Conservation (phyloP, 2,329 filamentous ascomycete genomes). For the Alternaria postmessia region DNA sequence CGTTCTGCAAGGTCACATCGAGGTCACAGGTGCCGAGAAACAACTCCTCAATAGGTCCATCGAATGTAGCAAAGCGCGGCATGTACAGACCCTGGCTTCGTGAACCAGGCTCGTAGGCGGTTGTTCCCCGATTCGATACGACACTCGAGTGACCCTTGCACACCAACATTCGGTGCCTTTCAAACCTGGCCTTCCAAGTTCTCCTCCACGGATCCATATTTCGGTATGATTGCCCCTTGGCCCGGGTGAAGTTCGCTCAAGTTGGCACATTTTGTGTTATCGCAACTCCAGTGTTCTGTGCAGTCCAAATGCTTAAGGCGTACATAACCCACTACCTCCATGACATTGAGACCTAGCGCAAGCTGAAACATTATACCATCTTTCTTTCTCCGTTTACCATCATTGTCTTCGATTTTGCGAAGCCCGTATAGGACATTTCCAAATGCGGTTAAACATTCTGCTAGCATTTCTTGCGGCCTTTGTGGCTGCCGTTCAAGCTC, state of each 20-base stretch:
- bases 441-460: slow-evolving; percentile 15
- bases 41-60: background rate
- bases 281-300: slow-evolving; percentile 2
- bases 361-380: background rate
- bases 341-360: background rate
- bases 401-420: background rate
- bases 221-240: slow-evolving; percentile 14
- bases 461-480: slow-evolving; percentile 14
- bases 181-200: background rate
- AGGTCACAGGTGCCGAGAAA: background rate
- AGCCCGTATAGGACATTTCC: background rate
- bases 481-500: slow-evolving; percentile 17
- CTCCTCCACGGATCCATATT: slow-evolving; percentile 9
- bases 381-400: background rate
- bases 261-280: slow-evolving; percentile 7
- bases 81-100: slow-evolving; percentile 3
- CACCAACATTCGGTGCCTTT: slow-evolving; percentile 3
- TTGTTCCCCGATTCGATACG: background rate
- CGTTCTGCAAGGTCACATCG: too few species aligned
- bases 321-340: slow-evolving; percentile 14
- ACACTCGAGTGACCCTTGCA: slow-evolving; percentile 1
- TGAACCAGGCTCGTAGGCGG: background rate
- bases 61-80: background rate
- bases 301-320: background rate
- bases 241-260: background rate